Evolutionary conservation across 2,329 filamentous ascomycete genomes (phyloP).

Genomic region (Macroventuria anomochaeta): DNA sequence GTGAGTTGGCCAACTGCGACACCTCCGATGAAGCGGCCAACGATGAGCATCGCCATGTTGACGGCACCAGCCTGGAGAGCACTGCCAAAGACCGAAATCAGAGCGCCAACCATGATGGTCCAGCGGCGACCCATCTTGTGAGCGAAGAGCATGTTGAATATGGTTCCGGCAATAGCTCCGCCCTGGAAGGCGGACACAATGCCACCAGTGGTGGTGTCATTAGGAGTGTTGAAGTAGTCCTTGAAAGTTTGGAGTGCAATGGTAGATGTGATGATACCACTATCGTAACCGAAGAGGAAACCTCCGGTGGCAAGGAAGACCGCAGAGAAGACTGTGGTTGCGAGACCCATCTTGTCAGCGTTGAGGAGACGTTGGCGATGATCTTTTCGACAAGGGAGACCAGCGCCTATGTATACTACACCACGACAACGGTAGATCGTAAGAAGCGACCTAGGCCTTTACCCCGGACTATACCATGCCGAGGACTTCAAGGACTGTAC

Average conservation of each 20-base stretch:
- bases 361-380: slow-evolving; percentile 5
- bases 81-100: slow-evolving; percentile 44
- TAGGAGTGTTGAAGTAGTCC: slow-evolving; percentile 38
- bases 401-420: slow-evolving; percentile 3
- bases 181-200: slow-evolving; percentile 50
- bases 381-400: neutral
- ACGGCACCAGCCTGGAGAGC: slow-evolving; percentile 48
- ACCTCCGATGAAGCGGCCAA: slow-evolving; percentile 59
- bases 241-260: slow-evolving; percentile 39
- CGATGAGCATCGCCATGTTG: slow-evolving; percentile 55
- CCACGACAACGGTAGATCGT: neutral
- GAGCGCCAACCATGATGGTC: slow-evolving; percentile 45
- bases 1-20: slow-evolving; percentile 53
- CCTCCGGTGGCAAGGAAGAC: slow-evolving; percentile 30
- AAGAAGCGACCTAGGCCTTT: neutral
- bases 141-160: slow-evolving; percentile 25
- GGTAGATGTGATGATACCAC: slow-evolving; percentile 44
- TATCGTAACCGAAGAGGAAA: slow-evolving; percentile 43
- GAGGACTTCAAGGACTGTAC: slow-evolving; percentile 1
- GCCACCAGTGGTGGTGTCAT: slow-evolving; percentile 35
- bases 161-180: slow-evolving; percentile 33
- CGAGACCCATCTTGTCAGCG: slow-evolving; percentile 21
- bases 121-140: slow-evolving; percentile 26
- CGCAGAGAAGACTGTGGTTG: slow-evolving; percentile 26
- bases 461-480: slow-evolving; percentile 4